Conservation (phyloP, 2,329 filamentous ascomycete species). For the Exophiala dermatitidis region DNA sequence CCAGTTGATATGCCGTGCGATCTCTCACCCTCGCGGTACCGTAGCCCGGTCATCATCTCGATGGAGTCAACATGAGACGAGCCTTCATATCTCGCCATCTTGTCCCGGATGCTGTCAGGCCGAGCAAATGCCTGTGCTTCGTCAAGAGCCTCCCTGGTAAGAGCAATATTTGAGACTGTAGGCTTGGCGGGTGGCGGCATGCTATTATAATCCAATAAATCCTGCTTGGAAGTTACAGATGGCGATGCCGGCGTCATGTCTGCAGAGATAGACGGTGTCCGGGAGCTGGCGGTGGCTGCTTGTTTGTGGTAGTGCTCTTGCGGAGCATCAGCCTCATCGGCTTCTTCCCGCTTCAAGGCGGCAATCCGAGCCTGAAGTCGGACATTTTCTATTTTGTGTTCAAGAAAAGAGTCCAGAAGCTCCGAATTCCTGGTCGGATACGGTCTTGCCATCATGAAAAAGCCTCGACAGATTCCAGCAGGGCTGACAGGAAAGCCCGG, state of each 20-base stretch:
- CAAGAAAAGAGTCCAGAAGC: constrained; percentile 83
- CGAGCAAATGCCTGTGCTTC: constrained; percentile 58
- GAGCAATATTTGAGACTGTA: constrained; percentile 54
- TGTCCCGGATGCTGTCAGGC: constrained; percentile 72
- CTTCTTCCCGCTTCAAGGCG: constrained; percentile 77
- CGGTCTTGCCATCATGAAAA: constrained; percentile 87
- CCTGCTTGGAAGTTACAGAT: constrained; percentile 15
- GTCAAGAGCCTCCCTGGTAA: constrained; percentile 75
- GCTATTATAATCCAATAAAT: constrained; percentile 32
- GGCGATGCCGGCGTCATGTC: constrained; percentile 19
- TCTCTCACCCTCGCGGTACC: constrained; percentile 81
- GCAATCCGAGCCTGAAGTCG: constrained; percentile 74
- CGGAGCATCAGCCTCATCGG: constrained; percentile 65
- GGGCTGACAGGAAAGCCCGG: constrained; percentile 57
- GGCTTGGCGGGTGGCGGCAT: constrained; percentile 64
- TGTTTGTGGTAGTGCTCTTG: constrained; percentile 34
- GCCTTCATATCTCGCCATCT: constrained; percentile 75
- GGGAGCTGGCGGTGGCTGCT: constrained; percentile 17
- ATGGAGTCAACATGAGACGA: constrained; percentile 75
- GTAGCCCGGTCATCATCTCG: constrained; percentile 83
- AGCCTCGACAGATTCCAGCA: constrained; percentile 70
- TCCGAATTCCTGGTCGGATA: constrained; percentile 84
- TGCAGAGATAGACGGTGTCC: constrained; percentile 19
- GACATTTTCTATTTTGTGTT: constrained; percentile 96
- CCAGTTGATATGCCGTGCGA: constrained; percentile 84